These are phyloP conservation scores for Pleurotus pulmonarius DNA, from an alignment of 768 basidiomycete species.

Conservation along the genomic window DNA sequence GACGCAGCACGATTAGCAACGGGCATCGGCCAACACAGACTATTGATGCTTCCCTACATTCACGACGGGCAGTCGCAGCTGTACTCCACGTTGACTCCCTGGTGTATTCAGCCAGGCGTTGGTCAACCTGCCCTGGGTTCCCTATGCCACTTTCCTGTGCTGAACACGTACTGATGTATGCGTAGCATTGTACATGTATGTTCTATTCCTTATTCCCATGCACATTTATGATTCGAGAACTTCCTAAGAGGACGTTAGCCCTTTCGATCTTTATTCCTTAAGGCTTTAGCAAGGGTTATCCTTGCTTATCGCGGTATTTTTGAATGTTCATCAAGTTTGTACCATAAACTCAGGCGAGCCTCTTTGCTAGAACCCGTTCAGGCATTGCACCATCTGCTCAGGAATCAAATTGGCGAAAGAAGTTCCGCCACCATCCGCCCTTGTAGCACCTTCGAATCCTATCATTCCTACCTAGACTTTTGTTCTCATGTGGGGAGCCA, in stretches of 20 bases:
- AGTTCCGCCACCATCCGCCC: too few species aligned
- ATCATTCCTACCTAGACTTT: too few species aligned
- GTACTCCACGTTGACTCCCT: neutral
- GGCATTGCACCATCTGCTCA: too few species aligned
- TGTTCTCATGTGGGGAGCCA: too few species aligned
- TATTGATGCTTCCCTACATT: neutral
- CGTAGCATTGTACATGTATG: conserved; percentile 1
- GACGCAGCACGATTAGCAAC: neutral
- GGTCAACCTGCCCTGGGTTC: neutral
- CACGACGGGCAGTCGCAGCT: neutral
- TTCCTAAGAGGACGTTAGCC: neutral
- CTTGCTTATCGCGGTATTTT: too few species aligned
- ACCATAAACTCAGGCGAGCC: too few species aligned
- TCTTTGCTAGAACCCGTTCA: too few species aligned
- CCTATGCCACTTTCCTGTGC: neutral
- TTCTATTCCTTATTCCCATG: neutral
- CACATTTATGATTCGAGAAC: neutral
- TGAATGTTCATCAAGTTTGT: too few species aligned
- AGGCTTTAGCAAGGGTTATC: too few species aligned
- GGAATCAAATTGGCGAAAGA: too few species aligned
- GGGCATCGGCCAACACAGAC: neutral
- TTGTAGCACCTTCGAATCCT: too few species aligned
- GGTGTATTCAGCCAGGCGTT: conserved; percentile 6
- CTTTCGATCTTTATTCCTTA: too few species aligned
- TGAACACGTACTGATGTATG: conserved; percentile 1